These are phyloP conservation scores for Puccinia horiana DNA, from an alignment of 1,284 basidiomycete genomes.

Conservation along the genomic window DNA sequence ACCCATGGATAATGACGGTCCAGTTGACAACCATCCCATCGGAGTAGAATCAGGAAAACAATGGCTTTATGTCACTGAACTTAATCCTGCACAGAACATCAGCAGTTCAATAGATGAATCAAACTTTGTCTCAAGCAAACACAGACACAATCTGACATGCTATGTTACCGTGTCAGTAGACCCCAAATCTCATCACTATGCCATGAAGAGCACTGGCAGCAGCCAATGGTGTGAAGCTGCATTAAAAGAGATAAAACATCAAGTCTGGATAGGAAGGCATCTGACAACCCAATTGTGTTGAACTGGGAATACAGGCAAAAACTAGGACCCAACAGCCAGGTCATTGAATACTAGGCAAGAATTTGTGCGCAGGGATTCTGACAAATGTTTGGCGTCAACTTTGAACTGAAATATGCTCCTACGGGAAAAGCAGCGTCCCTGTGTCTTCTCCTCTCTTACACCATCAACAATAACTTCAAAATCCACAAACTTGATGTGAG, in stretches of 20 bases:
- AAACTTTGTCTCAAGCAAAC: not conserved
- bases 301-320: conserved; percentile 21
- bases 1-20: not conserved
- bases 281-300: not conserved
- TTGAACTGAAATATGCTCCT: conserved; percentile 48
- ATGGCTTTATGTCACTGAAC: not conserved
- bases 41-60: not conserved
- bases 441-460: conserved; percentile 35
- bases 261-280: not conserved
- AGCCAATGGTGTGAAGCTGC: not conserved
- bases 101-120: not conserved
- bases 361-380: conserved; percentile 50
- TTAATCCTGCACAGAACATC: not conserved
- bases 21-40: not conserved
- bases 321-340: not conserved
- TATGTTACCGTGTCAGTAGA: not conserved
- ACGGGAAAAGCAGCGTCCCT: conserved; percentile 19
- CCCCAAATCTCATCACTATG: not conserved
- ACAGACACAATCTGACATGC: not conserved
- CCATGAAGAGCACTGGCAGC: not conserved
- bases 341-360: conserved; percentile 44
- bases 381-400: conserved; percentile 49
- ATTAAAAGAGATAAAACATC: not conserved
- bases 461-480: conserved; percentile 4
- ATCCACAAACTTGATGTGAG: conserved; percentile 47